phyloP scores from a whole-genome alignment of 225 moss, liverwort and hornwort genomes.

The Takakia lepidozioides region DNA sequence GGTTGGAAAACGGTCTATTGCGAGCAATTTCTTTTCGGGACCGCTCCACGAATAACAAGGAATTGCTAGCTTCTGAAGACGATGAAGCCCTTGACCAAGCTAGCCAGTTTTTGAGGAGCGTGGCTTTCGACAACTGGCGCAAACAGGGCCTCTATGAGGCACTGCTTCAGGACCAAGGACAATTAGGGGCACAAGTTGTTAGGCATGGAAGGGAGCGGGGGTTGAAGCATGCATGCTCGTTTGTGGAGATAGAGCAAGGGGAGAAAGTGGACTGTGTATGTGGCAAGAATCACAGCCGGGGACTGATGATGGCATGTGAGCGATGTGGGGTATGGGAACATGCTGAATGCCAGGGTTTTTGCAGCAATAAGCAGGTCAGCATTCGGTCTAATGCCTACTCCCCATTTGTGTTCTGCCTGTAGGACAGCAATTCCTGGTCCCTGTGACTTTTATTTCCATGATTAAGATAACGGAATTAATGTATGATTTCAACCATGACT shows the following conservation, averaged over 20 bases:
- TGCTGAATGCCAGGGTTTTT: constrained; percentile 97
- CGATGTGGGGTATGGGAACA: constrained; percentile 95
- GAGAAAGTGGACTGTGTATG: constrained; percentile 94
- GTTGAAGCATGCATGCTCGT: constrained; percentile 77
- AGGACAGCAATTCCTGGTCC: no score
- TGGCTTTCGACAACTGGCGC: constrained; percentile 86
- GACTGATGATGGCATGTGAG: constrained; percentile 96
- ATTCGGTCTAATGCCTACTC: constrained; percentile 29
- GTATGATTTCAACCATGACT: no score
- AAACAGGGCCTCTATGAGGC: constrained; percentile 53
- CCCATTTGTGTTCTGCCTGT: constrained; percentile 19
- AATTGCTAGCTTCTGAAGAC: constrained; percentile 24
- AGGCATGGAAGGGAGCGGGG: constrained; percentile 71
- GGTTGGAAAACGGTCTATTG: constrained; percentile 69
- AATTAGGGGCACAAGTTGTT: constrained; percentile 19
- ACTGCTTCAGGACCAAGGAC: constrained; percentile 51
- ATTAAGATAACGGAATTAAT: no score
- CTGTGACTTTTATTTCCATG: no score
- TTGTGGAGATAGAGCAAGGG: constrained; percentile 82
- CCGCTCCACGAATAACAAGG: constrained; percentile 26
- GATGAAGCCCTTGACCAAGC: constrained; percentile 57
- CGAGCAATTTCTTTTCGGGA: constrained; percentile 85
- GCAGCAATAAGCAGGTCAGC: constrained; percentile 82
- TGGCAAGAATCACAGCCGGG: constrained; percentile 91
- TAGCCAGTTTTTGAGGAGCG: constrained; percentile 73